Base-by-base conservation (phyloP, 2,329 filamentous ascomycete genomes). In the Fusarium sp. region DNA sequence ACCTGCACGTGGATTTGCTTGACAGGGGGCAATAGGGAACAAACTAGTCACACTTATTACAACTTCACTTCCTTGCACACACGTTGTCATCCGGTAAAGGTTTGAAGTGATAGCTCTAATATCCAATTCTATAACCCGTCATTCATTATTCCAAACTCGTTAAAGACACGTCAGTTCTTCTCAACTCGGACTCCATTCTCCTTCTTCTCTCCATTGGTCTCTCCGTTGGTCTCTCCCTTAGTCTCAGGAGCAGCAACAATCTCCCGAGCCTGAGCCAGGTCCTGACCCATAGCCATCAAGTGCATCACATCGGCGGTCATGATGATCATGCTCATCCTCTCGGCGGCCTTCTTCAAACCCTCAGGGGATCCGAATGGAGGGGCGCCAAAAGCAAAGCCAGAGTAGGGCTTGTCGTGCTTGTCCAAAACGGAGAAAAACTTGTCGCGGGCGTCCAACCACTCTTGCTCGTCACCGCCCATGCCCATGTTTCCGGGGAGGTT, bases 351-450 rank as follows among this genome's bases (percentile, higher is more conserved):
- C 67, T 70, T 71, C 27, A 82, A 22, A 11, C 25, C 60, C 38
- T 81, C 79, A 4, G 74, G 60, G 15, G 71, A 64, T 4, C 79
- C 79, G 14, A 63, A 77, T 9, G 79, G 79, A 25, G 79, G 72
- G 20, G 20, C 68, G 38, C 52, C 63, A n/a, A 83, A 76, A 6
- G 76, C 77, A 40, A 83, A 83, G 20, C 82, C 81, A 15, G 72
- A 77, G 20, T 78, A 79, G 10, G 86, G 85, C 80, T 84, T 87
- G 76, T 87, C 80, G 72, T 87, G 86, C 78, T 87, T 87, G 75
- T 82, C 81, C 3, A 86, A 59, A 6, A 81, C 80, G n/a, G 73
- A 74, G 38, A 82, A 77, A 73, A 83, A 86, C 59, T 82, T 78
- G 6, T 80, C 80, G 0, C 82, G 77, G 1, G 82, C 83, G 6